A percentile compares a stretch with the other conserved stretches of the same genome.
Evolutionary conservation across 208 protist species (phyloP).

Genomic region (Leishmania mexicana): DNA sequence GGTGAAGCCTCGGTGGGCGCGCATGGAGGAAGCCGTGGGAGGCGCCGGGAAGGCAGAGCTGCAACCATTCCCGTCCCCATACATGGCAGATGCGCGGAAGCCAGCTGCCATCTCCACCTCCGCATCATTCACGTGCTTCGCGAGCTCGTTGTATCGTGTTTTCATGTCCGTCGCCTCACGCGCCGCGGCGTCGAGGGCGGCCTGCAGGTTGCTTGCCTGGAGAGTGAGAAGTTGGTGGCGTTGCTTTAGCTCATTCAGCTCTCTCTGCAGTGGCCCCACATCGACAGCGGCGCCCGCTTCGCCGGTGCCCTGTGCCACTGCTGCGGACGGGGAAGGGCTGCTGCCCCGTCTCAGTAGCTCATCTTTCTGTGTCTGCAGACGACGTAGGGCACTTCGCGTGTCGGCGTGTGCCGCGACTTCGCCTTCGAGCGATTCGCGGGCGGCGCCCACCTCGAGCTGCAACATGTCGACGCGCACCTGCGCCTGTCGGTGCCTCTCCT

Average conservation of each 20-base stretch:
- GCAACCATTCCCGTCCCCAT: background rate
- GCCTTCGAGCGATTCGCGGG: conserved; percentile 56
- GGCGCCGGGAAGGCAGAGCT: conserved; percentile 5
- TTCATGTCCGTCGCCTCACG: conserved; percentile 56
- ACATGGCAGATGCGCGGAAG: conserved; percentile 13
- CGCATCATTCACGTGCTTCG: conserved; percentile 47
- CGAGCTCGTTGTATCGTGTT: conserved; percentile 46
- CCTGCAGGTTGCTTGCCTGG: conserved; percentile 50
- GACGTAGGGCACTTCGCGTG: conserved; percentile 36
- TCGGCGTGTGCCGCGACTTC: conserved; percentile 49
- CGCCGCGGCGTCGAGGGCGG: conserved; percentile 44
- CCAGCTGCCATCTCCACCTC: conserved; percentile 38
- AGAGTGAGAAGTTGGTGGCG: conserved; percentile 32
- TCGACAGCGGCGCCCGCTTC: conserved; percentile 20
- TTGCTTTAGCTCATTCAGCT: conserved; percentile 24
- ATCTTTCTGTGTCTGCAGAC: conserved; percentile 18
- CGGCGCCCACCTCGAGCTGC: conserved; percentile 33
- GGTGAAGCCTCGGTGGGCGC: background rate
- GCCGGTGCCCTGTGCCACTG: conserved; percentile 2
- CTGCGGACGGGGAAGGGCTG: background rate
- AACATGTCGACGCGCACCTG: conserved; percentile 30
- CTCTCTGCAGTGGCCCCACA: conserved; percentile 11
- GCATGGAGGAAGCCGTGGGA: conserved; percentile 1
- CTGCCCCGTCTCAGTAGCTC: background rate
- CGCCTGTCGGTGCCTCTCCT: conserved; percentile 12